Conservation (phyloP, 208 protist genomes). For the Acanthamoeba healyi region DNA sequence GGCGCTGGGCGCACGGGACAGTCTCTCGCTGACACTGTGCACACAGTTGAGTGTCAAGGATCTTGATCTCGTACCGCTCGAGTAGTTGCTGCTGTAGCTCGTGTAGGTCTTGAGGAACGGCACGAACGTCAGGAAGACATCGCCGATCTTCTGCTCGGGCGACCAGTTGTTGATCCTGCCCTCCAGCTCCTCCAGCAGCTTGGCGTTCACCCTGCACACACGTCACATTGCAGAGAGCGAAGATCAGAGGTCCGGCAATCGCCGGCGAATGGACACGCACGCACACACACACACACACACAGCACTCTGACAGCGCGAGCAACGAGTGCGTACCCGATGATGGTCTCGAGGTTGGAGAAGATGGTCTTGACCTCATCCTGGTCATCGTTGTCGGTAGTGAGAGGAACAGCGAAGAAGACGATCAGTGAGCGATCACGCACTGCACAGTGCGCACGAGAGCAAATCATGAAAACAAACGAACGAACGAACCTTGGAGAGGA, state of each 20-base stretch:
- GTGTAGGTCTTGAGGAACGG: conserved; percentile 70
- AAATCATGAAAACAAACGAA: too few species aligned
- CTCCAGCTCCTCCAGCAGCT: conserved; percentile 56
- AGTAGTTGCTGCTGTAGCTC: conserved; percentile 69
- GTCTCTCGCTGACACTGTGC: too few species aligned
- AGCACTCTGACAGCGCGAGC: too few species aligned
- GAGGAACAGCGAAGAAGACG: neutral
- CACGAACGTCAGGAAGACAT: conserved; percentile 41
- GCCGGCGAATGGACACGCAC: too few species aligned
- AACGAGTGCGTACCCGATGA: conserved; percentile 69
- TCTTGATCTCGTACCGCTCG: neutral
- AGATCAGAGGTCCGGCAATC: too few species aligned
- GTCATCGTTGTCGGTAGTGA: neutral
- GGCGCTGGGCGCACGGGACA: too few species aligned
- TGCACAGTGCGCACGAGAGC: neutral
- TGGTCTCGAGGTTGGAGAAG: conserved; percentile 62
- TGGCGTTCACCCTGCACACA: conserved; percentile 1
- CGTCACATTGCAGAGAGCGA: too few species aligned
- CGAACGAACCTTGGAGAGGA: conserved; percentile 59
- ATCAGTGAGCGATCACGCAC: neutral
- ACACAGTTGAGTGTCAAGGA: neutral
- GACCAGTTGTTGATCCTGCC: conserved; percentile 55
- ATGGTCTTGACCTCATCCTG: conserved; percentile 51
- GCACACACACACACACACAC: too few species aligned
- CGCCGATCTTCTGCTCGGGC: conserved; percentile 59